Evolutionary conservation across 2,329 filamentous ascomycete genomes (phyloP), one percentile per base, ranked within the genome.

Genomic region (Cercospora sojina): DNA sequence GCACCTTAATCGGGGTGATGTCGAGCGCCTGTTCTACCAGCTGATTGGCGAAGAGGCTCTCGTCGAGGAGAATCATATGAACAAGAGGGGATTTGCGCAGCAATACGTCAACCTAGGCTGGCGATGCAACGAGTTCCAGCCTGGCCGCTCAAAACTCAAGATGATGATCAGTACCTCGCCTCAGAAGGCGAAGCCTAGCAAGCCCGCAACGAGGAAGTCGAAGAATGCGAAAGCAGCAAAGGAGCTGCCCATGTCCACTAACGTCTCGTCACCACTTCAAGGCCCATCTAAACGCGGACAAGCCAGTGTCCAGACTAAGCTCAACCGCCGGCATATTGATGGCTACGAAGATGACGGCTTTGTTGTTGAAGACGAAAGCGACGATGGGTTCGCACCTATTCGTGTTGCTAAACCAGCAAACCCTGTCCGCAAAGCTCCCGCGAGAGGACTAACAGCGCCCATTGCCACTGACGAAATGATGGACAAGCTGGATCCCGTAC

Each of bases 21-120:
- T 93, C 12, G 91, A 97, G 75, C 89, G 93, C 43, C 83, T 98
- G n/a, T 92, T 97, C 73, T 88, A 92, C 74, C 85, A 86, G 57
- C 83, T 99, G 9, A 81, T 91, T 7, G 86, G 86, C 5, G 91
- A 96, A 74, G 89, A 90, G 53, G 91, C 89, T 5, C 80, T 99
- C 27, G 79, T 77, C 13, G 92, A 97, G 78, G 81, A 89, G 35
- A 73, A 73, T 51, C 65, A 70, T n/a, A 58, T 74, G 57, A 78
- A 77, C 66, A 73, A 73, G 49, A 81, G 81, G 56, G 86, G 87
- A 4, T 93, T 96, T 76, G 86, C 91, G 1, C 86, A 88, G 62
- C 88, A 91, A 70, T 97, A 97, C 75, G 83, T 93, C 57, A 67
- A 80, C 75, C 77, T 81, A 51, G 83, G 81, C 10, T 70, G 65